These are phyloP conservation scores for Magnolia changhungtana DNA, from an alignment of 164 flowering plant species.

Conservation along the genomic window DNA sequence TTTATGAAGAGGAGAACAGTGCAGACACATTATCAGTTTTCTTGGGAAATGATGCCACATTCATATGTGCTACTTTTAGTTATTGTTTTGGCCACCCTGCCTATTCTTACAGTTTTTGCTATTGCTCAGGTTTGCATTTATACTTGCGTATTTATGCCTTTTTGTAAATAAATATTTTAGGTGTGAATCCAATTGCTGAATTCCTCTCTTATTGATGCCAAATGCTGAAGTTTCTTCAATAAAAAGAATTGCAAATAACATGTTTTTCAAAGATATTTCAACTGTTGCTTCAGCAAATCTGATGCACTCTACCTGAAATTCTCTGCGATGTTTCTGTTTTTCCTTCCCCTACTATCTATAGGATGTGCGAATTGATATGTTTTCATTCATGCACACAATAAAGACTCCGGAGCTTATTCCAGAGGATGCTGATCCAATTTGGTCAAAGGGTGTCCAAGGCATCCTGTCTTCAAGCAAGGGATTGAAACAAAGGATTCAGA, in stretches of 20 bases:
- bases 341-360: not conserved
- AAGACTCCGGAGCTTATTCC: conserved; percentile 74
- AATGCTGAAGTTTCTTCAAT: too few species aligned
- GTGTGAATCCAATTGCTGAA: too few species aligned
- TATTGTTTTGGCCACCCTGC: conserved; percentile 88
- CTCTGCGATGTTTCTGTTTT: not conserved
- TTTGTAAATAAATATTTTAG: too few species aligned
- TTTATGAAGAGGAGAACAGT: conserved; percentile 95
- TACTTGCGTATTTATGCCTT: too few species aligned
- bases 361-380: not conserved
- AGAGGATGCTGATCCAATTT: conserved; percentile 60
- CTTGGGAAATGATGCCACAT: conserved; percentile 97
- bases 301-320: not conserved
- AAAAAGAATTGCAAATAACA: too few species aligned
- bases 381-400: conserved; percentile 44
- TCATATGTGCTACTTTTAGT: conserved; percentile 97
- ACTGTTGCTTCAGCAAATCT: too few species aligned
- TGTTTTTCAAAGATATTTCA: too few species aligned
- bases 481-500: conserved; percentile 31
- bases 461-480: conserved; percentile 41
- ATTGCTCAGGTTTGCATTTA: too few species aligned
- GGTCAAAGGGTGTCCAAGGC: conserved; percentile 48
- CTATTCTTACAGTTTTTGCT: conserved; percentile 61
- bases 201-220: too few species aligned
- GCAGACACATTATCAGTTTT: conserved; percentile 93